Percentiles rank a stretch among this genome's conserved stretches.
phyloP scores from a whole-genome alignment of 345 rosid species.

The Erodium maritimum region DNA sequence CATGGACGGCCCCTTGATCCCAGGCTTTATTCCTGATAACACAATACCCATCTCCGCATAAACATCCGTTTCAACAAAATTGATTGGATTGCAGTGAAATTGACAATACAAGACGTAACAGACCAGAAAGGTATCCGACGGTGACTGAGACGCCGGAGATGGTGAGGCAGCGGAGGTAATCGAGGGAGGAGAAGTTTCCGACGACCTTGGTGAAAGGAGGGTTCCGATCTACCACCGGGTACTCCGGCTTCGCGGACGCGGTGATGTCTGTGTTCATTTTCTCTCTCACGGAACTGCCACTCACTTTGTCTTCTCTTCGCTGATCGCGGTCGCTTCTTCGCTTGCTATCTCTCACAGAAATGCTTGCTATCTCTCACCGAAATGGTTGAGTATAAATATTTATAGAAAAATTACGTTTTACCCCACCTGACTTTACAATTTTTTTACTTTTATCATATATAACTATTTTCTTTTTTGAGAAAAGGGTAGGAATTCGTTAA shows the following conservation, averaged over 20 bases:
- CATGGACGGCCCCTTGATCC: conserved; percentile 25
- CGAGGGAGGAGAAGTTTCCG: conserved; percentile 24
- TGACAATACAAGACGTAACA: neutral
- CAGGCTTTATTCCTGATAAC: conserved; percentile 20
- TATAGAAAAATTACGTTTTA: too few species aligned
- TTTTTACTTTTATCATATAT: too few species aligned
- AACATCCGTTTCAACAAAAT: neutral
- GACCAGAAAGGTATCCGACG: conserved; percentile 27
- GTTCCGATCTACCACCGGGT: conserved; percentile 25
- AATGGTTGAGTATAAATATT: too few species aligned
- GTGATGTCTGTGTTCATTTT: conserved; percentile 21
- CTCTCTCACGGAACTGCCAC: neutral
- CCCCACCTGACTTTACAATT: too few species aligned
- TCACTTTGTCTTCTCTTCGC: neutral
- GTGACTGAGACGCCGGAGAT: conserved; percentile 28
- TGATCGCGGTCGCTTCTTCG: too few species aligned
- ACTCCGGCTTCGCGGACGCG: conserved; percentile 24
- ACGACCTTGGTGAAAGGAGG: conserved; percentile 24
- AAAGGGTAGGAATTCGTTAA: too few species aligned
- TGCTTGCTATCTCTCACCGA: too few species aligned
- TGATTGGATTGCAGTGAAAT: neutral
- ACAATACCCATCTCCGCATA: neutral
- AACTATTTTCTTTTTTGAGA: too few species aligned
- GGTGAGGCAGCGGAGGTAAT: conserved; percentile 23
- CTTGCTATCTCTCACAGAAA: too few species aligned